Percentiles rank a stretch among this genome's conserved stretches.
Evolutionary conservation across 2,329 filamentous ascomycete genomes (phyloP).

Genomic region (Westerdykella ornata): DNA sequence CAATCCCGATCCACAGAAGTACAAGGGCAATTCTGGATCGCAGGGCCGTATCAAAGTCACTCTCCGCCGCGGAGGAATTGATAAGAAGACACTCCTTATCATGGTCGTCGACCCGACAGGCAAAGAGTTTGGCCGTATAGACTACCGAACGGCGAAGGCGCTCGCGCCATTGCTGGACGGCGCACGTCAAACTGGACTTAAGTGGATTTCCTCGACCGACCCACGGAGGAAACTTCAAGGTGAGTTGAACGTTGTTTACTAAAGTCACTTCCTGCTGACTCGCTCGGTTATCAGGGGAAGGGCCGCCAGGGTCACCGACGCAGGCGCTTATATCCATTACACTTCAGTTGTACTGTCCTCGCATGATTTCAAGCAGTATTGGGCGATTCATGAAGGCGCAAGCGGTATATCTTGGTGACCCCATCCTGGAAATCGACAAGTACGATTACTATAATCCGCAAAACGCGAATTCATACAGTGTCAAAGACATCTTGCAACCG

Average conservation of each 20-base stretch:
- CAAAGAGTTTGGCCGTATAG: slow-evolving; percentile 68
- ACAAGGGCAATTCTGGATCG: slow-evolving; percentile 51
- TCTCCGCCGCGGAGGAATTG: slow-evolving; percentile 54
- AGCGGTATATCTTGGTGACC: slow-evolving; percentile 58
- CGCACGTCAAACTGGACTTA: slow-evolving; percentile 54
- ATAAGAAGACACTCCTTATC: slow-evolving; percentile 58
- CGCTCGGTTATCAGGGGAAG: slow-evolving; percentile 40
- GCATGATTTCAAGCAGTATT: slow-evolving; percentile 57
- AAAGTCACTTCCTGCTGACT: no score
- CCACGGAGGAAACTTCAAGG: slow-evolving; percentile 55
- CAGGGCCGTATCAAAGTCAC: slow-evolving; percentile 67
- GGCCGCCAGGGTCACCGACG: slow-evolving; percentile 15
- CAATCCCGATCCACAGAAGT: slow-evolving; percentile 57
- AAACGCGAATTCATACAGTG: slow-evolving; percentile 11
- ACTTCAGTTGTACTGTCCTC: slow-evolving; percentile 72
- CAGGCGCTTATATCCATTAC: slow-evolving; percentile 48
- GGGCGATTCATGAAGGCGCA: slow-evolving; percentile 61
- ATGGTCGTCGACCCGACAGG: slow-evolving; percentile 66
- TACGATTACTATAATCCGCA: slow-evolving; percentile 75
- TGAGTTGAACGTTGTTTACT: no score
- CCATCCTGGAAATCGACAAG: slow-evolving; percentile 57
- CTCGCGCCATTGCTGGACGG: slow-evolving; percentile 67
- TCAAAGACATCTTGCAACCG: slow-evolving; percentile 12
- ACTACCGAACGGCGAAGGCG: slow-evolving; percentile 58
- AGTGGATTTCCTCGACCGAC: slow-evolving; percentile 65